Base-by-base conservation (phyloP, 371 early-diverging fungal species). In the Mucor irregularis region DNA sequence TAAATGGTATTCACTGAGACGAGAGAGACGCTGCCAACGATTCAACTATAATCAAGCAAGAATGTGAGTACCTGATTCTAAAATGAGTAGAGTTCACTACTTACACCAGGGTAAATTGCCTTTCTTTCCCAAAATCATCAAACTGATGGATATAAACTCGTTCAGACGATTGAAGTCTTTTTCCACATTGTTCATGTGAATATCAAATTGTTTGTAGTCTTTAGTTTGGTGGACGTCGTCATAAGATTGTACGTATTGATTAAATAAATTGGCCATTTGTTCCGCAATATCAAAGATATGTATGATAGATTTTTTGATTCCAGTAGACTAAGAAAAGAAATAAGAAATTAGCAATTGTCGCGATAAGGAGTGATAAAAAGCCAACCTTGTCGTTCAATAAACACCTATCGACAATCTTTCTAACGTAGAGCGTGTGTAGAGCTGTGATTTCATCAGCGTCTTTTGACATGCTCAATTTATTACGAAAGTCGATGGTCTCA, bases 61-160 rank as follows among this genome's bases (percentile, higher is more conserved):
- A 43, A 19, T 6, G 1, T 22, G 13, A 17, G 35, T 45, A 8
- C 17, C 21, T 39, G 17, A 19, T 24, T 14, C 13, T 24, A 21
- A 19, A 42, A 4, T 24, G 3, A 40, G 7, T 28, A 39, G 24
- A n/a, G 11, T 10, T n/a, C 14, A 28, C 10, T 33, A 66, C 77
- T 75, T 71, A 78, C 78, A 64, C 76, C 80, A 77, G 30, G 67
- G 54, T 25, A 80, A 62, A 14, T 69, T 69, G 9, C 69, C 68
- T 35, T 68, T 72, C 53, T 58, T 66, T n/a, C 64, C 78, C 19
- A 77, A 43, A 17, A 62, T 69, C 14, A 49, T 59, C 28, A 80
- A 47, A 34, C 64, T 68, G n/a, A 56, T 67, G 5, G 64, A 49
- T 35, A 79, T 66, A 49, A 76, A 79, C 10, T 72, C 64, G 37